Evolutionary conservation across 768 basidiomycete genomes (phyloP).

Genomic region (Albatrellus ellisii): DNA sequence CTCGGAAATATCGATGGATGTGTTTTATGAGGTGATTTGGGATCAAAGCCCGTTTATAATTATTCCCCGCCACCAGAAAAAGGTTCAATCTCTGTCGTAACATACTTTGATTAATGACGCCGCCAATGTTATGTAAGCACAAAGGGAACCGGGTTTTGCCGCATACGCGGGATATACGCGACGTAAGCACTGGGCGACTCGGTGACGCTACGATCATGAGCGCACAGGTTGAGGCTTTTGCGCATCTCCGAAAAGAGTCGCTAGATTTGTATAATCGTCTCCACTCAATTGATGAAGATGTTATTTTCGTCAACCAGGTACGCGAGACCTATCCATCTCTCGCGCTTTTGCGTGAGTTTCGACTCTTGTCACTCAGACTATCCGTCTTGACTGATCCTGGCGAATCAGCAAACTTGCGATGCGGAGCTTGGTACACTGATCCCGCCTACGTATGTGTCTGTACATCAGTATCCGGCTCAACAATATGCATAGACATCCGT

Average conservation of each 20-base stretch:
- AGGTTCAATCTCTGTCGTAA: no score
- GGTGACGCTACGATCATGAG: no score
- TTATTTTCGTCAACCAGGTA: constrained; percentile 50
- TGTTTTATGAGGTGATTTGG: no score
- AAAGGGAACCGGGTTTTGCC: no score
- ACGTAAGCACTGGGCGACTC: no score
- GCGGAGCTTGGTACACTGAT: constrained; percentile 89
- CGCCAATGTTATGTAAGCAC: no score
- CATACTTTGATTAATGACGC: no score
- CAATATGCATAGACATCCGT: constrained; percentile 13
- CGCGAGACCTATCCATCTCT: constrained; percentile 32
- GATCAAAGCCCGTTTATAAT: no score
- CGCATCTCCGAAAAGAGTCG: constrained; percentile 51
- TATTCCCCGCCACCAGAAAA: no score
- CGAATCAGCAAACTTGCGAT: constrained; percentile 71
- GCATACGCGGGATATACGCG: no score
- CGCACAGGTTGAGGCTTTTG: constrained; percentile 8
- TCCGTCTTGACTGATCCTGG: not conserved
- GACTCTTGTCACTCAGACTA: not conserved
- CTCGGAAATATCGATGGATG: no score
- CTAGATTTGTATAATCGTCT: constrained; percentile 78
- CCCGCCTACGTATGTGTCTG: constrained; percentile 39
- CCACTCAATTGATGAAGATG: constrained; percentile 75
- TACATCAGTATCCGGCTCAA: constrained; percentile 1
- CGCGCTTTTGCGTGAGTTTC: constrained; percentile 41